These are phyloP conservation scores for Alternaria metachromatica DNA, from an alignment of 2,329 filamentous ascomycete genomes.

Conservation along the genomic window DNA sequence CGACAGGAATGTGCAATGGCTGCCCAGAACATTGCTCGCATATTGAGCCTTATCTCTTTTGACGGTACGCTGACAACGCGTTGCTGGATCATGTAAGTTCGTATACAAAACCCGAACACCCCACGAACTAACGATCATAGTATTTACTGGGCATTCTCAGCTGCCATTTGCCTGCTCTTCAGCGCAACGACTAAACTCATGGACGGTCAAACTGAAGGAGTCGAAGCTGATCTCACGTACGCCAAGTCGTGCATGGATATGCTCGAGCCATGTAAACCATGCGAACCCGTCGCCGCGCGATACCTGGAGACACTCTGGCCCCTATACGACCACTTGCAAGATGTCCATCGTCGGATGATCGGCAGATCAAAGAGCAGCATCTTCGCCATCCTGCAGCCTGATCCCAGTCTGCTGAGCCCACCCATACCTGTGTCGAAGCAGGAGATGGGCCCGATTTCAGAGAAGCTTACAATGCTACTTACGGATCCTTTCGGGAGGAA, in stretches of 20 bases:
- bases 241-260: conserved; percentile 47
- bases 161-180: conserved; percentile 45
- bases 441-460: conserved; percentile 45
- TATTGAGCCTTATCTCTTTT: conserved; percentile 42
- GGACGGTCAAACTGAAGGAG: conserved; percentile 36
- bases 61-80: conserved; percentile 45
- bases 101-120: not conserved
- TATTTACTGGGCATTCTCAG: conserved; percentile 49
- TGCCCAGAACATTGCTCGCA: conserved; percentile 45
- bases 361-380: conserved; percentile 46
- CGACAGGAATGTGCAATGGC: conserved; percentile 43
- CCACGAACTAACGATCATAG: conserved; percentile 1
- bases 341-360: conserved; percentile 41
- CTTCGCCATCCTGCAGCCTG: conserved; percentile 38
- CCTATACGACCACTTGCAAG: conserved; percentile 41
- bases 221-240: conserved; percentile 42
- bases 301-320: conserved; percentile 46
- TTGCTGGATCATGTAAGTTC: conserved; percentile 44
- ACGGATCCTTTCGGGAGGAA: conserved; percentile 47
- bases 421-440: conserved; percentile 38
- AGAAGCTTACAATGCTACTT: conserved; percentile 43
- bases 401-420: conserved; percentile 33
- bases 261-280: conserved; percentile 39
- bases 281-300: conserved; percentile 42
- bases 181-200: conserved; percentile 44